Evolutionary conservation across 1,284 basidiomycete species (phyloP).

Genomic region (Naganishia sp.): DNA sequence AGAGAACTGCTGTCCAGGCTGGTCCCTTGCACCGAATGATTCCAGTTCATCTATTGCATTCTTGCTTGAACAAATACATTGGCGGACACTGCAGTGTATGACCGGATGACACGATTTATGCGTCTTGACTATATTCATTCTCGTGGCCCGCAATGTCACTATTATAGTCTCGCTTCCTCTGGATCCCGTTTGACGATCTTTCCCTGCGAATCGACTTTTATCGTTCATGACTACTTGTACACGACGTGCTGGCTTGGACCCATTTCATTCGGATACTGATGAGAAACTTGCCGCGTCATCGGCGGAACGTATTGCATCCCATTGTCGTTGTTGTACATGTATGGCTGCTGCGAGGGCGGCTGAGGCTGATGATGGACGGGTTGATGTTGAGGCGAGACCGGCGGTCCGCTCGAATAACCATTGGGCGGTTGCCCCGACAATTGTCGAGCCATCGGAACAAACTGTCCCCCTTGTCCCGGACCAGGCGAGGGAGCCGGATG

Average conservation of each 20-base stretch:
- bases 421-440: slow-evolving; percentile 6
- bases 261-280: slow-evolving; percentile 7
- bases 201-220: too few species aligned
- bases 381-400: slow-evolving; percentile 3
- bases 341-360: not conserved
- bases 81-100: too few species aligned
- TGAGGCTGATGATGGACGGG: slow-evolving; percentile 4
- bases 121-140: too few species aligned
- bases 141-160: too few species aligned
- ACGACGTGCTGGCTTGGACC: slow-evolving; percentile 7
- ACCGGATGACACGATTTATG: too few species aligned
- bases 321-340: slow-evolving; percentile 11
- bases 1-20: too few species aligned
- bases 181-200: too few species aligned
- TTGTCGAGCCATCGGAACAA: slow-evolving; percentile 13
- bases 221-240: slow-evolving; percentile 11
- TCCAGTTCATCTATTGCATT: too few species aligned
- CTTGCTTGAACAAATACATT: too few species aligned
- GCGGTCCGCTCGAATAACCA: not conserved
- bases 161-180: too few species aligned
- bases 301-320: slow-evolving; percentile 4
- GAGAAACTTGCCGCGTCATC: slow-evolving; percentile 20
- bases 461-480: not conserved
- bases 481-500: slow-evolving; percentile 14
- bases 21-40: too few species aligned